Evolutionary conservation across 441 rosid species (phyloP).

Genomic region (Adansonia rubrostipa): DNA sequence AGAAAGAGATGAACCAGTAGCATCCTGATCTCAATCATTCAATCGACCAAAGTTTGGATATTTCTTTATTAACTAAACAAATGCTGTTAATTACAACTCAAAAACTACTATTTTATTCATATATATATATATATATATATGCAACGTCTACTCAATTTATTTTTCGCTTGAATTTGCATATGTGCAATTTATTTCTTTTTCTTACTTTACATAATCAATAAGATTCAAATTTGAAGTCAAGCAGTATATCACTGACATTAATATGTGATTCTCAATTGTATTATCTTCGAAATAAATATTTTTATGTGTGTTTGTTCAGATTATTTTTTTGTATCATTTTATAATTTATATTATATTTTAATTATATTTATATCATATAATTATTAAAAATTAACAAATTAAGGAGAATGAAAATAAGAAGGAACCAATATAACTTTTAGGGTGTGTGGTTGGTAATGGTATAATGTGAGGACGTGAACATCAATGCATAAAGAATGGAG

Average conservation of each 20-base stretch:
- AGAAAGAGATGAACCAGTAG: no score
- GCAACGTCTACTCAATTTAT: background rate
- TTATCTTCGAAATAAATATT: background rate
- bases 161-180: background rate
- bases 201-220: background rate
- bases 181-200: background rate
- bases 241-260: background rate
- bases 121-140: background rate
- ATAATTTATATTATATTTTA: no score
- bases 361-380: background rate
- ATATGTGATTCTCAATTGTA: background rate
- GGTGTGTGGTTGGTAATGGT: conserved; percentile 28
- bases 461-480: conserved; percentile 42
- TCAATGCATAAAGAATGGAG: conserved; percentile 46
- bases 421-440: conserved; percentile 34
- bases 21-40: no score
- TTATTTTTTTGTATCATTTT: no score
- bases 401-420: conserved; percentile 23
- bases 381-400: background rate
- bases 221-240: background rate
- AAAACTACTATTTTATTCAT: background rate
- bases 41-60: background rate
- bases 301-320: background rate
- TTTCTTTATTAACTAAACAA: background rate
- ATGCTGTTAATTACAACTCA: background rate